Evolutionary conservation across 2,329 filamentous ascomycete genomes (phyloP), one percentile per base, ranked within the genome.

Genomic region (Trichophyton schoenleinii): DNA sequence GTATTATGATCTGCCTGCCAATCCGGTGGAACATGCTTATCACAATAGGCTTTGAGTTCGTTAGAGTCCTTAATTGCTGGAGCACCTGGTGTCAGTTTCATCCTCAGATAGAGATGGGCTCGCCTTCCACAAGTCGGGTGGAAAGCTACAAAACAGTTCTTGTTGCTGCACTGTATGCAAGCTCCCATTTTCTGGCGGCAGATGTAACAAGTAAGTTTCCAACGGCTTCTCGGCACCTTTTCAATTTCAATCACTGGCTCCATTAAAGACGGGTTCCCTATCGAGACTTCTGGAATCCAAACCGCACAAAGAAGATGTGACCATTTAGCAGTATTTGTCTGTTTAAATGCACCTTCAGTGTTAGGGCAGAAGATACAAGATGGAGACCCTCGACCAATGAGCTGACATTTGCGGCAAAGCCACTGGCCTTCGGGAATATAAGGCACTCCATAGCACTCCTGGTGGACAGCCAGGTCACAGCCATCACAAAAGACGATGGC

Each of bases 341-440:
- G 94, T 73, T 99, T 99, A 79, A 99, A 99, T 2, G 94, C 94
- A 13, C 94, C 94, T 68, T 97, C 94, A 0, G 89, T 94, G 71
- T 97, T 97, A 0, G 94, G 94, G 70, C 94, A 99, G 77, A 99
- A 99, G 65, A 99, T 96, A 77, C 94, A 99, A 11, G 90, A 95
- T 67, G 91, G 91, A 68, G 92, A 87, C 57, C 91, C 91, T 67
- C 91, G 87, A 55, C 94, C 94, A 71, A 96, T 92, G 64, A 96
- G 81, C 75, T 96, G 91, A 76, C 94, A 99, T 75, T 96, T 96
- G 61, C 94, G 84, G 76, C 94, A 99, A 57, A 96, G 82, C 94
- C 94, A 99, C 74, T 99, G 94, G 18, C 94, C 94, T 76, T 99
- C 94, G 1, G 94, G 94, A 66, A 99, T 99, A 73, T 96, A 99